phyloP scores from a whole-genome alignment of 2,329 filamentous ascomycete species.

The Aureobasidium leucospermi region DNA sequence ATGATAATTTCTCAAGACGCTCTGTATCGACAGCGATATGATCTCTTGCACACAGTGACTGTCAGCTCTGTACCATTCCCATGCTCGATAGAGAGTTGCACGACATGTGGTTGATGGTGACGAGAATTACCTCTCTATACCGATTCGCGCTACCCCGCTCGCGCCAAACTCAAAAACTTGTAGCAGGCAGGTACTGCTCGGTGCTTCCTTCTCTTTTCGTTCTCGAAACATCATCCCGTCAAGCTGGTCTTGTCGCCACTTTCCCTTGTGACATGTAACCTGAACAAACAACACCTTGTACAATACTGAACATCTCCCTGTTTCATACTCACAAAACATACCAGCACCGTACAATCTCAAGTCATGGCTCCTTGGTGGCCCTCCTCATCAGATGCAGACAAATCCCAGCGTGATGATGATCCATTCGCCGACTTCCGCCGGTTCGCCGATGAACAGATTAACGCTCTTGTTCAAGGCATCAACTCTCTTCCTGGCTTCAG shows the following conservation, averaged over 20 bases:
- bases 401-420: constrained; percentile 32
- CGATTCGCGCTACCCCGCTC: constrained; percentile 7
- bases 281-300: not conserved
- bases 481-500: constrained; percentile 42
- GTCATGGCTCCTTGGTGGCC: constrained; percentile 9
- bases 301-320: not conserved
- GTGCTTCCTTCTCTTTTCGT: not conserved
- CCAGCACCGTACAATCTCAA: not conserved
- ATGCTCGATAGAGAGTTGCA: not conserved
- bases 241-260: constrained; percentile 3
- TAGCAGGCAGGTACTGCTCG: not conserved
- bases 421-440: constrained; percentile 55
- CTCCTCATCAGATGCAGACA: not conserved
- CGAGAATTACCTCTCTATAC: not conserved
- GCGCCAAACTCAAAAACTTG: constrained; percentile 4
- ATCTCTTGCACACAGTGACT: not conserved
- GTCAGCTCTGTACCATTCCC: too few relatives aligned
- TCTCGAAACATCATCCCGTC: not conserved
- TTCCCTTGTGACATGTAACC: not conserved
- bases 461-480: constrained; percentile 38
- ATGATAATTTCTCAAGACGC: not conserved
- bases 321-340: not conserved
- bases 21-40: not conserved
- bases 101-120: not conserved
- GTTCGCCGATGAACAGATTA: constrained; percentile 53